phyloP scores from a whole-genome alignment of 345 rosid species.

The Gossypium turneri region DNA sequence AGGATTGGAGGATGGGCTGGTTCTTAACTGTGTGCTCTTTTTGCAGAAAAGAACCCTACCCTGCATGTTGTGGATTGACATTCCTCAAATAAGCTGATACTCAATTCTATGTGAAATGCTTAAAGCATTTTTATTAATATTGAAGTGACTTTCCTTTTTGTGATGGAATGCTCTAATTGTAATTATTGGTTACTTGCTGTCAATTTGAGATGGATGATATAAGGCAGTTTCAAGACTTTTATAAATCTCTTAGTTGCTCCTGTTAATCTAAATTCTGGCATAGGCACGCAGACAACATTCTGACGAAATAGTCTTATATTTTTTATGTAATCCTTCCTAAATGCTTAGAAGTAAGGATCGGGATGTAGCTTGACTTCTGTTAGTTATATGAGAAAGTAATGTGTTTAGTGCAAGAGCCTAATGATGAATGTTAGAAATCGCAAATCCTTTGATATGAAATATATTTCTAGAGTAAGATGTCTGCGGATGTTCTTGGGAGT shows the following conservation, averaged over 20 bases:
- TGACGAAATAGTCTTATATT: not conserved
- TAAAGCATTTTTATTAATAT: not conserved
- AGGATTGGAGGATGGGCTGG: not conserved
- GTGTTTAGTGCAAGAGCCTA: not conserved
- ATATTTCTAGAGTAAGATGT: not conserved
- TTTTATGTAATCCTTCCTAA: not conserved
- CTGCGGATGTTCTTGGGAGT: not conserved
- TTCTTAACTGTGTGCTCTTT: not conserved
- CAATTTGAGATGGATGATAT: not conserved
- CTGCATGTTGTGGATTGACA: not conserved
- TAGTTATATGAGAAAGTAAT: not conserved
- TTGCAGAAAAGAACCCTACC: not conserved
- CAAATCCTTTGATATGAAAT: not conserved
- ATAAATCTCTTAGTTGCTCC: not conserved
- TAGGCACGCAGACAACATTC: not conserved
- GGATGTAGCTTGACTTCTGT: not conserved
- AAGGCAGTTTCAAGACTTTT: not conserved
- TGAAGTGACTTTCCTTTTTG: not conserved
- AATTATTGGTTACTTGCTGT: not conserved
- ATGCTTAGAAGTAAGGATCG: not conserved
- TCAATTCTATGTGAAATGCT: not conserved
- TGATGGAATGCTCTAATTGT: not conserved
- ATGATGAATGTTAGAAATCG: slow-evolving; percentile 4
- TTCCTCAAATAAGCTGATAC: not conserved
- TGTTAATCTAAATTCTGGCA: not conserved